Conservation (phyloP, 306 rosid species). For the Trifolium pratense region DNA sequence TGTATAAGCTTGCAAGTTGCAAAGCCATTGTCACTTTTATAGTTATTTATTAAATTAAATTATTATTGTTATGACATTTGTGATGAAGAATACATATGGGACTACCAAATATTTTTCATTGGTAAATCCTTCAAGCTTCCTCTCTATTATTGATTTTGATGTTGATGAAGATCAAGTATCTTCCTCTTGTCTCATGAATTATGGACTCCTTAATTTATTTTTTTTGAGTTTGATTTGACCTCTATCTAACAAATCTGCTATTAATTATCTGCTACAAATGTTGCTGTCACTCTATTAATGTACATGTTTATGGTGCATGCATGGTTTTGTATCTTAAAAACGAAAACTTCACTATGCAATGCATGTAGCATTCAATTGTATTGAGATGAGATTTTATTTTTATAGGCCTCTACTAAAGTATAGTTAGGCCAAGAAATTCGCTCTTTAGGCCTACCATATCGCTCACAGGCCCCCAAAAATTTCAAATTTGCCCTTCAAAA, state of each 20-base stretch:
- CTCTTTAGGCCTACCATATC: too few relatives aligned
- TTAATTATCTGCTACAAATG: slow-evolving; percentile 3
- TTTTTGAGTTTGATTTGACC: slow-evolving; percentile 32
- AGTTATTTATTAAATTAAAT: slow-evolving; percentile 8
- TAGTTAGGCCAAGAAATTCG: too few relatives aligned
- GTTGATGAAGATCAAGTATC: slow-evolving; percentile 32
- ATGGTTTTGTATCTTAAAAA: neutral
- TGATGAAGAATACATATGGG: slow-evolving; percentile 25
- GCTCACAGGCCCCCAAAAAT: too few relatives aligned
- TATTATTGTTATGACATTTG: slow-evolving; percentile 30
- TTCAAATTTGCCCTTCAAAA: too few relatives aligned
- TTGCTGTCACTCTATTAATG: neutral
- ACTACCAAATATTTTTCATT: neutral
- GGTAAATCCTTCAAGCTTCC: neutral
- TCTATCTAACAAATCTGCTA: slow-evolving; percentile 17
- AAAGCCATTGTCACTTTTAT: slow-evolving; percentile 15
- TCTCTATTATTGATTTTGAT: slow-evolving; percentile 35
- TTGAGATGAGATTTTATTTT: neutral
- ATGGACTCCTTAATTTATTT: neutral
- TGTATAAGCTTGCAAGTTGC: slow-evolving; percentile 23
- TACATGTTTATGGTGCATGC: slow-evolving; percentile 13
- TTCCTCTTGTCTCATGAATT: neutral
- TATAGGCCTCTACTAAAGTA: too few relatives aligned
- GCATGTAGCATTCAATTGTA: neutral
- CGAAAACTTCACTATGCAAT: neutral